Evolutionary conservation across 805 yeast genomes (phyloP).

Genomic region (Candida maris): DNA sequence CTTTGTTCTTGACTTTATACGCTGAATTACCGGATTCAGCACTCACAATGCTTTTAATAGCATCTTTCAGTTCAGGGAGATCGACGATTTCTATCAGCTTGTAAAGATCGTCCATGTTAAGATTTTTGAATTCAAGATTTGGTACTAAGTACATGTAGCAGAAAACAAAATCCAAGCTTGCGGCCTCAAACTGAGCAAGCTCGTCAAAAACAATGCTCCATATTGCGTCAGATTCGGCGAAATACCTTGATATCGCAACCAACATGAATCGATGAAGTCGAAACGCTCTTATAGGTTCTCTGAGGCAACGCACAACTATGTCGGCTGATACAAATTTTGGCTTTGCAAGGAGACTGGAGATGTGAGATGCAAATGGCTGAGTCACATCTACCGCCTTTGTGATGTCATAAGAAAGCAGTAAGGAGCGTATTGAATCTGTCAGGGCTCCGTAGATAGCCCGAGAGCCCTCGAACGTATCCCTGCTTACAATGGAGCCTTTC

Average conservation of each 20-base stretch:
- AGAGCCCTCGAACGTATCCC: slow-evolving; percentile 80
- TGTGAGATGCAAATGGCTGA: slow-evolving; percentile 72
- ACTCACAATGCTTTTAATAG: slow-evolving; percentile 24
- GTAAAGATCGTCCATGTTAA: slow-evolving; percentile 28
- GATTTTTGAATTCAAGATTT: slow-evolving; percentile 30
- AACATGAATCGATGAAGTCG: slow-evolving; percentile 41
- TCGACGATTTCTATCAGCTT: slow-evolving; percentile 36
- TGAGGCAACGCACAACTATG: slow-evolving; percentile 25
- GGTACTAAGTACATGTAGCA: slow-evolving; percentile 26
- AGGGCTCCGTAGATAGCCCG: slow-evolving; percentile 75
- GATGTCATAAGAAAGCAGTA: slow-evolving; percentile 58
- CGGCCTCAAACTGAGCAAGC: slow-evolving; percentile 16
- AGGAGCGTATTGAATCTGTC: slow-evolving; percentile 57
- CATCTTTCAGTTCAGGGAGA: slow-evolving; percentile 34
- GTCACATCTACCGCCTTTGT: slow-evolving; percentile 62
- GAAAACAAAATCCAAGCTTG: slow-evolving; percentile 33
- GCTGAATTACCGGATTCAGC: slow-evolving; percentile 17
- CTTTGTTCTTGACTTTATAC: slow-evolving; percentile 32
- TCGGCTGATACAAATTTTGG: slow-evolving; percentile 33
- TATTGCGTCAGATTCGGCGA: not conserved
- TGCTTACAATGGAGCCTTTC: slow-evolving; percentile 72
- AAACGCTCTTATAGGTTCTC: slow-evolving; percentile 6
- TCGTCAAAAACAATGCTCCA: slow-evolving; percentile 3
- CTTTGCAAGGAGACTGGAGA: slow-evolving; percentile 43
- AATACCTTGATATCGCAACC: slow-evolving; percentile 21